These are phyloP conservation scores for Conringia planisiliqua DNA, from an alignment of 345 rosid species.

Conservation along the genomic window DNA sequence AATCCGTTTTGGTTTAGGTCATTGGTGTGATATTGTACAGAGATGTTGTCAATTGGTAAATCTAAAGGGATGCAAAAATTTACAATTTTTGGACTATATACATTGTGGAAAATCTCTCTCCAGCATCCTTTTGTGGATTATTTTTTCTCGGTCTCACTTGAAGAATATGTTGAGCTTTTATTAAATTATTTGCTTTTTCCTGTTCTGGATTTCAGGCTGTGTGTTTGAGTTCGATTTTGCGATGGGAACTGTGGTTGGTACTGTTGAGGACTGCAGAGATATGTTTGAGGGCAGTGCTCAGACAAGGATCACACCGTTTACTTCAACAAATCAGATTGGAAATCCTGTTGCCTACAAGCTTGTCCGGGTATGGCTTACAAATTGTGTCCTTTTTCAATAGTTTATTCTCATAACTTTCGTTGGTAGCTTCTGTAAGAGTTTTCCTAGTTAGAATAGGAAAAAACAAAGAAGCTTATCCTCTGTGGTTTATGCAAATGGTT, in stretches of 20 bases:
- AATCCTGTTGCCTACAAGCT: conserved; percentile 89
- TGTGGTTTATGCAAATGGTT: conserved; percentile 13
- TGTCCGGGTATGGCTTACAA: conserved; percentile 60
- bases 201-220: conserved; percentile 46
- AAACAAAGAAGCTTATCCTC: too few relatives aligned
- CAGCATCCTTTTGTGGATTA: not conserved
- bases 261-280: conserved; percentile 54
- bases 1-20: not conserved
- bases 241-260: conserved; percentile 87
- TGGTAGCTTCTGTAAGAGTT: not conserved
- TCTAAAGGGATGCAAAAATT: not conserved
- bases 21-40: not conserved
- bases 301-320: conserved; percentile 37
- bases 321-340: conserved; percentile 47
- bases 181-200: not conserved
- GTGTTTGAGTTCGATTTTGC: conserved; percentile 63
- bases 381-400: not conserved
- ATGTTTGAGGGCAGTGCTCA: conserved; percentile 44
- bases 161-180: not conserved
- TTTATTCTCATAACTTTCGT: not conserved
- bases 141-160: not conserved
- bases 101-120: not conserved
- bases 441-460: not conserved
- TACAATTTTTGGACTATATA: not conserved
- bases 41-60: not conserved